phyloP scores from a whole-genome alignment of 2,329 filamentous ascomycete species.

The Exophiala mesophila region DNA sequence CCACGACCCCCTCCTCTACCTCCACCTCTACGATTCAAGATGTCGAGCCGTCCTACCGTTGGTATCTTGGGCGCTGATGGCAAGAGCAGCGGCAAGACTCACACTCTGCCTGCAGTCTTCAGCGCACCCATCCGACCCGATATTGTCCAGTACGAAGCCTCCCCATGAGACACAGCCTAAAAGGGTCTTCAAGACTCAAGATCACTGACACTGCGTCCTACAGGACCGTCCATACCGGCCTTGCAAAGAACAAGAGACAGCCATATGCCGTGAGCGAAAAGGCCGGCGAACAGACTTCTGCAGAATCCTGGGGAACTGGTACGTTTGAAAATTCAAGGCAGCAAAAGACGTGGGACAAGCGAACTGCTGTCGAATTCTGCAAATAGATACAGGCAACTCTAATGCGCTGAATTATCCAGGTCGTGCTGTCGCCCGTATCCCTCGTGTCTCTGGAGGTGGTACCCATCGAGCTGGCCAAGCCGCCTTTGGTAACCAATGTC shows the following conservation, averaged over 20 bases:
- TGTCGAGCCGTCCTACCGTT: slow-evolving; percentile 96
- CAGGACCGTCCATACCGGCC: slow-evolving; percentile 84
- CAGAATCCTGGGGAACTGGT: slow-evolving; percentile 99
- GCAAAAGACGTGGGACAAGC: slow-evolving; percentile 16
- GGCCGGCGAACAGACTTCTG: slow-evolving; percentile 99
- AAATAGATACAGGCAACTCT: no score
- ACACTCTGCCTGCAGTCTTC: slow-evolving; percentile 96
- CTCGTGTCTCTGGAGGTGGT: slow-evolving; percentile 99
- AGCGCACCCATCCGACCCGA: slow-evolving; percentile 94
- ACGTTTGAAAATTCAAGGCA: no score
- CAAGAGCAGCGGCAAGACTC: slow-evolving; percentile 79
- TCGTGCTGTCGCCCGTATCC: slow-evolving; percentile 99
- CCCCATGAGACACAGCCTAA: no score
- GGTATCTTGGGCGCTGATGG: slow-evolving; percentile 96
- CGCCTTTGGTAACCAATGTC: slow-evolving; percentile 99
- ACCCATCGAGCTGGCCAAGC: slow-evolving; percentile 99
- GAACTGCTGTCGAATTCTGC: no score
- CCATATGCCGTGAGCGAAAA: slow-evolving; percentile 99
- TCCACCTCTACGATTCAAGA: slow-evolving; percentile 35
- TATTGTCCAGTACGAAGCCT: slow-evolving; percentile 82
- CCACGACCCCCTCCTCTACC: background rate
- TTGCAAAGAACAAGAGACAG: slow-evolving; percentile 99
- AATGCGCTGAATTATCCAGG: no score
- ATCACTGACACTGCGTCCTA: no score
- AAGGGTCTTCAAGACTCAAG: no score